Base-by-base conservation (phyloP, 2,329 filamentous ascomycete genomes). In the Davidsoniella eucalypti region DNA sequence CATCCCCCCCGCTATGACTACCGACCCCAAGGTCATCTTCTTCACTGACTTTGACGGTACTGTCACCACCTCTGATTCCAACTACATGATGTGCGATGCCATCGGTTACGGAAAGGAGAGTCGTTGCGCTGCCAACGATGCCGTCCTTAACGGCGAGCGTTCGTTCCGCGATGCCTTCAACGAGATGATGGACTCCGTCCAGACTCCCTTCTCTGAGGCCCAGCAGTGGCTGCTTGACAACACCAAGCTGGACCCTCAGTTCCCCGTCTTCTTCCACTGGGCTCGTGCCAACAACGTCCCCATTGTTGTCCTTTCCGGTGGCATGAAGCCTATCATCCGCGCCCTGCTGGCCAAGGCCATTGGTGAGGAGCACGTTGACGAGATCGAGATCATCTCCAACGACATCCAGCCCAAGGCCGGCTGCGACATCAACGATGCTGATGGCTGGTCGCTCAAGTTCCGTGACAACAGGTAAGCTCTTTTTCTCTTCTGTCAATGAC, bases 31-130 rank as follows among this genome's bases (percentile, higher is more conserved):
- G 67, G 84, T 86, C 70, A 88, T 98, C 71, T 95, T 98, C 76
- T 96, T 96, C 72, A 94, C 88, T 58, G 92, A 98, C 69, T 96
- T 96, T 63, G 92, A 98, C 67, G 92, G 92, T 60, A 96, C 88
- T 49, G 90, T 95, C 63, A 95, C 90, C 45, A 73, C 72, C 50
- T 69, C 75, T 59, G 78, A 81, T 65, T 75, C 70, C 62, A 82
- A 80, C 62, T 76, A 78, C 65, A 76, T 66, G 64, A 70, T 90
- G 78, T 95, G 88, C 52, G 92, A 96, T 69, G 92, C 85, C 66
- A 75, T 95, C 54, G 92, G 92, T 55, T 94, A 82, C 62, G 92
- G 92, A 47, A 61, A 65, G 25, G 78, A 75, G 55, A 75, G 78
- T 57, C 86, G 92, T 55, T 73, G 74, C 51, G 67, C 80, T 61